Conservation (phyloP, 306 rosid genomes). For the Prinsepia uniflora region DNA sequence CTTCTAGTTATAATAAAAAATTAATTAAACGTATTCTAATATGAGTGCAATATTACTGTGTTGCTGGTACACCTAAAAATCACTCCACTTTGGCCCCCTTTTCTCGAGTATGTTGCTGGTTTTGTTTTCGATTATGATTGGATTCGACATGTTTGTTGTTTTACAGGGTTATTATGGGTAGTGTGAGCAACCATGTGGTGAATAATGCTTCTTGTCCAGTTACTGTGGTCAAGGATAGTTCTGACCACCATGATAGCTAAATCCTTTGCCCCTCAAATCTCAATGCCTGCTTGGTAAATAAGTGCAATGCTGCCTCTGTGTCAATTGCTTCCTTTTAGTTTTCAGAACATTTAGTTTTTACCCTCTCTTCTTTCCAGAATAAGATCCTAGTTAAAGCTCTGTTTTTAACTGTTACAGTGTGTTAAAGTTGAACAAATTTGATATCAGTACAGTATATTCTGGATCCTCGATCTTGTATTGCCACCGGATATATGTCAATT, state of each 20-base stretch:
- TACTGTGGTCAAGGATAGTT: constrained; percentile 60
- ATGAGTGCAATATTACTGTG: too few relatives aligned
- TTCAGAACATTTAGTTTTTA: not conserved
- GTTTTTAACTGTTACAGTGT: not conserved
- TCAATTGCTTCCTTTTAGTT: constrained; percentile 8
- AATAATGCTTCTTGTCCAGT: constrained; percentile 65
- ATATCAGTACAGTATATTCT: not conserved
- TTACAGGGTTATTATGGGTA: constrained; percentile 74
- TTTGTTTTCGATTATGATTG: constrained; percentile 15
- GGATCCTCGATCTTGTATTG: not conserved
- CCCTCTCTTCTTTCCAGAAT: not conserved
- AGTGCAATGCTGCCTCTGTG: constrained; percentile 13
- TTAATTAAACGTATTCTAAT: too few relatives aligned
- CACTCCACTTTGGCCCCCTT: not conserved
- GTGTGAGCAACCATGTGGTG: constrained; percentile 82
- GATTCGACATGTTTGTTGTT: constrained; percentile 22
- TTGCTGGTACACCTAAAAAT: too few relatives aligned
- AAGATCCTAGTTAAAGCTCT: not conserved
- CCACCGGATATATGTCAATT: not conserved
- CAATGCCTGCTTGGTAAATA: constrained; percentile 13
- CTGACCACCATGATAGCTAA: constrained; percentile 3
- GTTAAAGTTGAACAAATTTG: not conserved
- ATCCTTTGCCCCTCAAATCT: not conserved
- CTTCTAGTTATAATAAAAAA: too few relatives aligned
- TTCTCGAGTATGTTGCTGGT: not conserved